Base-by-base conservation (phyloP, 306 rosid species). In the Prunus mira region DNA sequence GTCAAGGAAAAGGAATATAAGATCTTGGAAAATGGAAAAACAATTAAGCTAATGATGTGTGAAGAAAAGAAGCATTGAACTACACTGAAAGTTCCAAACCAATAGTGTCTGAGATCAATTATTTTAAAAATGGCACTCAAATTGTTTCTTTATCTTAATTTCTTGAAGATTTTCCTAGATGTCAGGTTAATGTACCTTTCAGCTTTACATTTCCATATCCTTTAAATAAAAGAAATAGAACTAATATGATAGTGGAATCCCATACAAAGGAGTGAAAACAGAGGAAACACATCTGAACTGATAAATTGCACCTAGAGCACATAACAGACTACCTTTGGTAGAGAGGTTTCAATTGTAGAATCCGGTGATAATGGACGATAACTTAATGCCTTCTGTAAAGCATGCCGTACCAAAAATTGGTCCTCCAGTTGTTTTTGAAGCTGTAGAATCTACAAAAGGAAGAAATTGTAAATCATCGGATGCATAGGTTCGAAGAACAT, bases 371-470 rank as follows among this genome's bases (percentile, higher is more conserved):
- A 83, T 69, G 93, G 96, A 55, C 69, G 84, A 79, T 79, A 77
- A 79, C 85, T 71, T 22, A 82, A 77, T 28, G 97, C 90, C 54
- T 86, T 92, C 90, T 92, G 92, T 72, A 94, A 78, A 20, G 87
- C 90, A 15, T 80, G 76, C 41, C 97, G 82, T 41, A 82, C 85
- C 52, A 78, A 82, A 76, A 89, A 82, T 67, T 94, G 98, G 78
- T 90, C 88, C 70, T 87, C 87, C 71, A 90, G 83, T 79, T 89
- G 87, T 76, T 81, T 91, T 68, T 89, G 89, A 87, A 94, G 98
- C 82, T 83, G 84, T 58, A 81, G 69, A 87, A 92, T 88, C 97
- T 94, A 82, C 71, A 78, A 71, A 79, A 58, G 54, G 65, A 74
- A 30, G 66, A 70, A 84, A 76, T n/a, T 49, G 72, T 69, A 78